Conservation (phyloP, 352 stramenopile genomes). For the Phytopythium aichiense region DNA sequence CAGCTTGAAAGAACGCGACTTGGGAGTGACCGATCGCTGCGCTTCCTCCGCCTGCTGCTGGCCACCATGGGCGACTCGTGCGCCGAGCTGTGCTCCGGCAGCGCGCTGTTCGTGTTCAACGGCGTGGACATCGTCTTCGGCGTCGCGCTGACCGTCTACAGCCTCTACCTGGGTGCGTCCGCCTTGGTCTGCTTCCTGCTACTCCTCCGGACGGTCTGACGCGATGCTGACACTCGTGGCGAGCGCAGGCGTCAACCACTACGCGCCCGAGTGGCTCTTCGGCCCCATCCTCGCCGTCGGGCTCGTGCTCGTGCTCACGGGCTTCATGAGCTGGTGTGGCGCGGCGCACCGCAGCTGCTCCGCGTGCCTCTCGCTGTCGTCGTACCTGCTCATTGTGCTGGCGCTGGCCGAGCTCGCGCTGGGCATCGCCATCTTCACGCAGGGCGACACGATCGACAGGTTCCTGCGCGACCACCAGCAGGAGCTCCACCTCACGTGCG, state of each 20-base stretch:
- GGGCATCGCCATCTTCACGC: slow-evolving; percentile 63
- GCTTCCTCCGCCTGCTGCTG: neutral
- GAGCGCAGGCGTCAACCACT: slow-evolving; percentile 55
- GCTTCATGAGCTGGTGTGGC: slow-evolving; percentile 64
- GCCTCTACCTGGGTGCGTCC: slow-evolving; percentile 43
- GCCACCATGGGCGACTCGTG: slow-evolving; percentile 28
- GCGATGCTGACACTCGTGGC: too few species aligned
- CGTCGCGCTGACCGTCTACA: slow-evolving; percentile 52
- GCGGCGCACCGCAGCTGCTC: slow-evolving; percentile 42
- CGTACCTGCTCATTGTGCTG: slow-evolving; percentile 56
- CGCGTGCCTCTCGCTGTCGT: slow-evolving; percentile 49
- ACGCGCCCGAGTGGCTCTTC: slow-evolving; percentile 67
- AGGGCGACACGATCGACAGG: slow-evolving; percentile 48
- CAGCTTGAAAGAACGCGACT: neutral
- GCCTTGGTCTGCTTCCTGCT: neutral
- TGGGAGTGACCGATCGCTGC: neutral
- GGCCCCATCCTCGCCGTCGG: slow-evolving; percentile 51
- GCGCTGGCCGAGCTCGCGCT: slow-evolving; percentile 55
- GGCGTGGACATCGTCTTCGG: slow-evolving; percentile 60
- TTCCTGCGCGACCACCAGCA: slow-evolving; percentile 63
- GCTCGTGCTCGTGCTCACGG: slow-evolving; percentile 37
- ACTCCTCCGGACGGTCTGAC: too few species aligned
- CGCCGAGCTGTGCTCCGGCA: slow-evolving; percentile 48
- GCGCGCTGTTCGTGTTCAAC: slow-evolving; percentile 70
- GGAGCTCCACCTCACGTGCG: slow-evolving; percentile 57